Conservation (phyloP, 768 basidiomycete species). For the Strobilomyces confusus region DNA sequence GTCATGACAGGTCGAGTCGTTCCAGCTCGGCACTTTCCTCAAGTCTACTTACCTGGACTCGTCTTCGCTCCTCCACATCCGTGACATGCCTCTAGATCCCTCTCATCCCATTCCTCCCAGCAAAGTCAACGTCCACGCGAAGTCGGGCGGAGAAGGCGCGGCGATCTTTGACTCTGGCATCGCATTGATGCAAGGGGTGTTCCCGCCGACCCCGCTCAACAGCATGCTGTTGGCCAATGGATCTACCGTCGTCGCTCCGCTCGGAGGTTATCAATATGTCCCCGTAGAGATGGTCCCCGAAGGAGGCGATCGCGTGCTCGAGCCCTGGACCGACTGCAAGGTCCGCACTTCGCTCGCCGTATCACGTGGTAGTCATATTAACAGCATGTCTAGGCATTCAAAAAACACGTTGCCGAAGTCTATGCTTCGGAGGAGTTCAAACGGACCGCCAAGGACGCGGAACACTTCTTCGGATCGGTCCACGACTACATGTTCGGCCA, state of each 20-base stretch:
- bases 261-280: constrained; percentile 84
- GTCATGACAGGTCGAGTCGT: constrained; percentile 56
- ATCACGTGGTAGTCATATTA: constrained; percentile 37
- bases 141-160: constrained; percentile 75
- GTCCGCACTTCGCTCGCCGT: constrained; percentile 30
- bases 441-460: constrained; percentile 48
- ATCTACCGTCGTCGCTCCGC: constrained; percentile 64
- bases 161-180: constrained; percentile 82
- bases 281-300: constrained; percentile 55
- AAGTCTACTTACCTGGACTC: constrained; percentile 65
- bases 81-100: constrained; percentile 59
- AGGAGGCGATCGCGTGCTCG: constrained; percentile 67
- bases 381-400: constrained; percentile 46
- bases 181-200: constrained; percentile 78
- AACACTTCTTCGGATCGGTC: constrained; percentile 58
- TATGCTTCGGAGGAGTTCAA: constrained; percentile 65
- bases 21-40: constrained; percentile 57
- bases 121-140: constrained; percentile 72
- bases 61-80: constrained; percentile 63
- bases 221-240: constrained; percentile 75
- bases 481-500: constrained; percentile 70
- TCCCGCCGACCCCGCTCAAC: constrained; percentile 69
- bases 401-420: constrained; percentile 60
- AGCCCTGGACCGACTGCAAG: constrained; percentile 69
- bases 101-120: constrained; percentile 56